Percentiles rank a stretch among this genome's conserved stretches.
phyloP scores from a whole-genome alignment of 257 asterid species.

The Cordia subcordata region DNA sequence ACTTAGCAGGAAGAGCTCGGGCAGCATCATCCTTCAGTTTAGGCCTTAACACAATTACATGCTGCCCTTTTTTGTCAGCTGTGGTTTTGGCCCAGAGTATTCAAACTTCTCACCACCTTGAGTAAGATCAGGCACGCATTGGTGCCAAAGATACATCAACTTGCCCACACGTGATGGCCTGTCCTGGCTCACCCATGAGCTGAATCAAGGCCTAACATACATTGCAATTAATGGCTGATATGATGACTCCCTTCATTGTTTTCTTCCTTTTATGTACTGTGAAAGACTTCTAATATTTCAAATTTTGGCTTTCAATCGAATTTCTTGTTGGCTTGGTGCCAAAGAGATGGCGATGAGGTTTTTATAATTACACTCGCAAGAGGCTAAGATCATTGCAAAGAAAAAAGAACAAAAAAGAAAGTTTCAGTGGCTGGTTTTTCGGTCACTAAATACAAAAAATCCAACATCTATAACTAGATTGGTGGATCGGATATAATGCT shows the following conservation, averaged over 20 bases:
- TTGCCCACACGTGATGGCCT: conserved; percentile 31
- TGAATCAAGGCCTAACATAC: conserved; percentile 15
- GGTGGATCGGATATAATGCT: too few relatives aligned
- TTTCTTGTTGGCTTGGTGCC: too few relatives aligned
- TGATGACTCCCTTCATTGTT: conserved; percentile 17
- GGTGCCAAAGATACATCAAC: conserved; percentile 29
- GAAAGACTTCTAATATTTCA: too few relatives aligned
- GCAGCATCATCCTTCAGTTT: conserved; percentile 37
- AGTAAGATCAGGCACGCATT: conserved; percentile 30
- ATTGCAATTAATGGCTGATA: conserved; percentile 15
- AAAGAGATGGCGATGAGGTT: too few relatives aligned
- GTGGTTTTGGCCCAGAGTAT: conserved; percentile 22
- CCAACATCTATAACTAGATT: too few relatives aligned
- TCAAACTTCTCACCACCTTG: conserved; percentile 18
- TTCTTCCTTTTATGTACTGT: neutral
- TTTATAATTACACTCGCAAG: too few relatives aligned
- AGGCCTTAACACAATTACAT: conserved; percentile 37
- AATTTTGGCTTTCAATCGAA: too few relatives aligned
- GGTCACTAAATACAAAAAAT: too few relatives aligned
- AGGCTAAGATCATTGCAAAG: too few relatives aligned
- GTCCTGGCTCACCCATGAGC: conserved; percentile 11
- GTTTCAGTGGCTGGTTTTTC: too few relatives aligned
- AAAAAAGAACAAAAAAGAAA: too few relatives aligned
- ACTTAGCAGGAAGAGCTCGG: conserved; percentile 23
- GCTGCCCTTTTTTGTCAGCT: conserved; percentile 21